Conservation (phyloP, 2,329 filamentous ascomycete genomes). For the Metarhizium guizhouense region DNA sequence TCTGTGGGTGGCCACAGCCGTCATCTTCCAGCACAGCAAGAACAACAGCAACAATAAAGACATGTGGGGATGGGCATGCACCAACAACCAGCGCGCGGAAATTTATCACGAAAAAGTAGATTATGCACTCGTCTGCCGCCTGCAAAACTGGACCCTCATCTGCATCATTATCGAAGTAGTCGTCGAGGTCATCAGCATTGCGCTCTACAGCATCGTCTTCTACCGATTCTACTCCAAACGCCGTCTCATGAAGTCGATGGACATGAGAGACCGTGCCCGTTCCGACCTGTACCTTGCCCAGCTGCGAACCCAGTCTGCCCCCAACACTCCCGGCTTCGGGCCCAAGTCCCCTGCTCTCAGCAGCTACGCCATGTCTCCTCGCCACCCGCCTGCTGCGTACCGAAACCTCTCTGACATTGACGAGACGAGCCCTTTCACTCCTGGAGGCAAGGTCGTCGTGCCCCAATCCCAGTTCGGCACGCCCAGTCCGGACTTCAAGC, state of each 20-base stretch:
- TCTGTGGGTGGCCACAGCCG: slow-evolving; percentile 85
- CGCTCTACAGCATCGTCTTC: slow-evolving; percentile 89
- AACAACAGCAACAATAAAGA: slow-evolving; percentile 67
- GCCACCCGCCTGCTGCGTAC: slow-evolving; percentile 50
- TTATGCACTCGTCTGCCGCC: slow-evolving; percentile 84
- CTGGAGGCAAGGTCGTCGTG: slow-evolving; percentile 46
- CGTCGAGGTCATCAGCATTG: slow-evolving; percentile 82
- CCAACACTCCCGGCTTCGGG: slow-evolving; percentile 86
- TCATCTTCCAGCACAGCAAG: slow-evolving; percentile 70
- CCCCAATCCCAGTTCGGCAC: slow-evolving; percentile 53
- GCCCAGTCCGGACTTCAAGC: slow-evolving; percentile 60
- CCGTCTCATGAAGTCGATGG: slow-evolving; percentile 93
- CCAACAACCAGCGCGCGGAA: slow-evolving; percentile 71
- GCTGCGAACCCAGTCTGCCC: slow-evolving; percentile 75
- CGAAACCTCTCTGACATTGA: slow-evolving; percentile 38
- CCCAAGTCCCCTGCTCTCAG: slow-evolving; percentile 34
- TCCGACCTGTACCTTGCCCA: slow-evolving; percentile 91
- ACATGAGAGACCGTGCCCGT: slow-evolving; percentile 84
- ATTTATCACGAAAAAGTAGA: slow-evolving; percentile 74
- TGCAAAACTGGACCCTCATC: slow-evolving; percentile 89
- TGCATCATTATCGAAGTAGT: slow-evolving; percentile 97
- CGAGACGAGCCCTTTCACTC: slow-evolving; percentile 40
- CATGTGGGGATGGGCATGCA: slow-evolving; percentile 97
- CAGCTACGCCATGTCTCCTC: slow-evolving; percentile 46
- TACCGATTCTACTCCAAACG: slow-evolving; percentile 97